A percentile compares a stretch with the other conserved stretches of the same genome.
Conservation (phyloP, 345 rosid species). For the Rubroshorea leprosula region DNA sequence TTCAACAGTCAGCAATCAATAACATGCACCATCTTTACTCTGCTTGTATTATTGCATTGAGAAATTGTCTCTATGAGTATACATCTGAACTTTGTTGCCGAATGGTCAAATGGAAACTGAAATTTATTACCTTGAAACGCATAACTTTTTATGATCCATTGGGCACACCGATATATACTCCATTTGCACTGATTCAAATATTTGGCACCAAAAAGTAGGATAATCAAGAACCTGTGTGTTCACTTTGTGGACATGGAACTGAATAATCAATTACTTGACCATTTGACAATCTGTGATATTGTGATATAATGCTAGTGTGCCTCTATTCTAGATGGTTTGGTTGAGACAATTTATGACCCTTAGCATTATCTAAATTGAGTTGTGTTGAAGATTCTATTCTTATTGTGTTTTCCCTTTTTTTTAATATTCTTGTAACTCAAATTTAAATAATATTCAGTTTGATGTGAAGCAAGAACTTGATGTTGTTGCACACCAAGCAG, state of each 20-base stretch:
- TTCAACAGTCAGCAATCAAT: not conserved
- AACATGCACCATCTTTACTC: not conserved
- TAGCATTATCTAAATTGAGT: not conserved
- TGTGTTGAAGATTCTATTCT: not conserved
- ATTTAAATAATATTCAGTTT: slow-evolving; percentile 28
- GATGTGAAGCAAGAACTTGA: slow-evolving; percentile 30
- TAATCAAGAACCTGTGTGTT: not conserved
- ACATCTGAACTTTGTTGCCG: not conserved
- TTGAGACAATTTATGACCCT: not conserved
- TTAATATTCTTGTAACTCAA: slow-evolving; percentile 9
- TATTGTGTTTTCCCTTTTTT: too few relatives aligned
- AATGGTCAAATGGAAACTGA: not conserved
- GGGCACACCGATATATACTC: not conserved
- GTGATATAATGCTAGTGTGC: not conserved
- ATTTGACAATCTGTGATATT: slow-evolving; percentile 5
- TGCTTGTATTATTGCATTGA: not conserved
- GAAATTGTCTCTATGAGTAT: not conserved
- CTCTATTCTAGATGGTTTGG: not conserved
- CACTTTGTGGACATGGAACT: not conserved
- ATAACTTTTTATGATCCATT: not conserved
- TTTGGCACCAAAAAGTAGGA: not conserved
- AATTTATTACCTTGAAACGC: not conserved
- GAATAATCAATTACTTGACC: not conserved
- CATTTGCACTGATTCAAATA: not conserved
- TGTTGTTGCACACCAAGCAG: slow-evolving; percentile 14